Evolutionary conservation across 2,329 filamentous ascomycete species (phyloP).

Genomic region (Orbilia blumenaviensis): DNA sequence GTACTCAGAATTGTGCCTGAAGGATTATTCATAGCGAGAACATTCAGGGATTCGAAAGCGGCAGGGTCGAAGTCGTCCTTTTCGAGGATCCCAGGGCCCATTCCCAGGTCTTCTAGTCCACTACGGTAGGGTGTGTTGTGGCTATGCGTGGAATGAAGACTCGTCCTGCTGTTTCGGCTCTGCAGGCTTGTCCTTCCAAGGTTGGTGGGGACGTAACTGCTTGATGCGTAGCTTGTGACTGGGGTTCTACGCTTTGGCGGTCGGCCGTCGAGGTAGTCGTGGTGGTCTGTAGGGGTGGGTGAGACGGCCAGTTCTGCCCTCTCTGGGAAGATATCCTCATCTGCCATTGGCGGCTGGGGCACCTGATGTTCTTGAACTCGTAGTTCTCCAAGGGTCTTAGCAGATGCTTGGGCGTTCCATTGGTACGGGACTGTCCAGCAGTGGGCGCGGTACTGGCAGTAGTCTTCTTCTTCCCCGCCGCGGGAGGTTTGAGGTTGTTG

Average conservation of each 20-base stretch:
- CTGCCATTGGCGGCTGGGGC: constrained; percentile 6
- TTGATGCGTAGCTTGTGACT: constrained; percentile 36
- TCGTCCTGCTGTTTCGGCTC: constrained; percentile 45
- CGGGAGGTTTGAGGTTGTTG: constrained; percentile 34
- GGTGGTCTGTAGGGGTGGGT: constrained; percentile 22
- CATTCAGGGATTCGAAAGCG: constrained; percentile 48
- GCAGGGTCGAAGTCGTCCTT: constrained; percentile 51
- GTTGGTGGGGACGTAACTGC: constrained; percentile 34
- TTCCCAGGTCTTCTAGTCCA: constrained; percentile 38
- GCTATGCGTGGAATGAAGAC: constrained; percentile 46
- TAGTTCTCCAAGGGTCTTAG: constrained; percentile 29
- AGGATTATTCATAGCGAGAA: constrained; percentile 50
- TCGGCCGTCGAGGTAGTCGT: constrained; percentile 44
- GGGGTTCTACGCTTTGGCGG: constrained; percentile 38
- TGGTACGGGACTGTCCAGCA: constrained; percentile 65
- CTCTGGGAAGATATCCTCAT: constrained; percentile 48
- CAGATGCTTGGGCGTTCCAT: constrained; percentile 59
- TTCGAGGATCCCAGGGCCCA: constrained; percentile 47
- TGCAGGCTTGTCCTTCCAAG: constrained; percentile 42
- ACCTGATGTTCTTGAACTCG: constrained; percentile 21
- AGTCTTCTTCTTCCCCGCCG: constrained; percentile 44
- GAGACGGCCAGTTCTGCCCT: constrained; percentile 39
- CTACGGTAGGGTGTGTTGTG: constrained; percentile 34
- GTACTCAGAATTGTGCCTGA: constrained; percentile 23
- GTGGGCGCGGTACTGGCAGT: constrained; percentile 58